Base-by-base conservation (phyloP, 148 eudicot genomes). In the Polygonum aviculare region DNA sequence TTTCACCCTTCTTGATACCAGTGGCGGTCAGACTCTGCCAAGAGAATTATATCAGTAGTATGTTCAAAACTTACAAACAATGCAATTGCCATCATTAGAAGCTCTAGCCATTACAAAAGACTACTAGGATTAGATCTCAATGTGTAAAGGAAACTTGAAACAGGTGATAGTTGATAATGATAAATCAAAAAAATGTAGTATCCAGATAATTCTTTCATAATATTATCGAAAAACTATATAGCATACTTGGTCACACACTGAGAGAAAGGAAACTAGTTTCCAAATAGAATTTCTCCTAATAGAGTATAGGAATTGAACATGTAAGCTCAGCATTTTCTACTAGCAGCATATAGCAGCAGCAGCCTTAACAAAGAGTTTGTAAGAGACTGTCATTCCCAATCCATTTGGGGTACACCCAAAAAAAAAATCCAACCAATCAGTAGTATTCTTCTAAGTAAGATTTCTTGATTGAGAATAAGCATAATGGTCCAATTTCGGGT, bases 11-110 rank as follows among this genome's bases (percentile, higher is more conserved):
- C 87, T 86, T 88, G 73, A 89, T 73, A 67, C 98, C 98, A 44
- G 91, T 94, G 79, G 97, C 97, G 50, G 87, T 85, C 76, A 94
- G 80, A 80, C 97, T 97, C 98, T 94, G 90, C 71, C 16, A 19
- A 67, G 8, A 67, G 19, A 67, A 35, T 67, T 36, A 67, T 15
- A 5, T 67, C 8, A 67, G 44, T 35, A 67, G 36, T 36, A 12
- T 4, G 16, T 35, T 36, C 21, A 36, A 67, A 35, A n/a, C 2
- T 36, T 41, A 35, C n/a, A 57, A 19, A 57, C n/a, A 39, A 35
- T 65, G 41, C 41, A 14, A 65, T 35, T 35, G 41, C 39, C 40
- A 11, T 39, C 41, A 33, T 12, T 65, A 14, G 6, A 0, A 12
- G 44, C 19, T 65, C 33, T 63, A 63, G 7, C 70, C 70, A 33